These are phyloP conservation scores for Parasarocladium wereldwijsianum DNA, from an alignment of 2,329 filamentous ascomycete genomes.

Conservation along the genomic window DNA sequence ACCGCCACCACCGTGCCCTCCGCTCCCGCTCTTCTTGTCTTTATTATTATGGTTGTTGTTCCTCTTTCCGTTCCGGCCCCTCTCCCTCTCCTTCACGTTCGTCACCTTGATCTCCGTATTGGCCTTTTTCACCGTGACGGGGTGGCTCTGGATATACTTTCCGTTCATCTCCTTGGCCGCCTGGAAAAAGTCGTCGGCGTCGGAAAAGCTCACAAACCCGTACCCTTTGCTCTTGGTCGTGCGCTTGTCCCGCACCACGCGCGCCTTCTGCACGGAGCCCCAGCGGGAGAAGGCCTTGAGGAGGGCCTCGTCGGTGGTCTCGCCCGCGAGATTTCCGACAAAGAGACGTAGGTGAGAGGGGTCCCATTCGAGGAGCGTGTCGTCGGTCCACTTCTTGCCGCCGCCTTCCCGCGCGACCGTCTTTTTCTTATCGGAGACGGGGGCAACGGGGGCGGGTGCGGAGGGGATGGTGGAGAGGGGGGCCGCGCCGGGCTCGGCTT, in stretches of 20 bases:
- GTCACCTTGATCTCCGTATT: conserved; percentile 81
- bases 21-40: conserved; percentile 14
- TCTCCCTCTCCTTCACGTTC: conserved; percentile 46
- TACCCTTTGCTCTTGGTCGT: conserved; percentile 94
- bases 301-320: conserved; percentile 91
- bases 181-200: conserved; percentile 91
- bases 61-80: conserved; percentile 20
- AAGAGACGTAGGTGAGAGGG: conserved; percentile 88
- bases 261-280: conserved; percentile 77
- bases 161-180: conserved; percentile 97
- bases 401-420: conserved; percentile 83
- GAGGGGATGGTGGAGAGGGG: conserved; percentile 26
- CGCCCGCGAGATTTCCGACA: conserved; percentile 90
- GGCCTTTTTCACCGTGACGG: conserved; percentile 72
- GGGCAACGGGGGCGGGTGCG: conserved; percentile 9
- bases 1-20: conserved; percentile 16
- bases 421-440: conserved; percentile 49
- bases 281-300: conserved; percentile 88
- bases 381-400: conserved; percentile 84
- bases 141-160: conserved; percentile 97
- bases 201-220: conserved; percentile 90
- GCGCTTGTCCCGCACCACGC: conserved; percentile 87
- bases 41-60: conserved; percentile 21
- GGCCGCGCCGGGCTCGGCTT: conserved; percentile 25
- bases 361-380: conserved; percentile 86